Evolutionary conservation across 176 grass and related monocot species (phyloP), one percentile per base, ranked within the genome.

Genomic region (Dactylis glomerata): DNA sequence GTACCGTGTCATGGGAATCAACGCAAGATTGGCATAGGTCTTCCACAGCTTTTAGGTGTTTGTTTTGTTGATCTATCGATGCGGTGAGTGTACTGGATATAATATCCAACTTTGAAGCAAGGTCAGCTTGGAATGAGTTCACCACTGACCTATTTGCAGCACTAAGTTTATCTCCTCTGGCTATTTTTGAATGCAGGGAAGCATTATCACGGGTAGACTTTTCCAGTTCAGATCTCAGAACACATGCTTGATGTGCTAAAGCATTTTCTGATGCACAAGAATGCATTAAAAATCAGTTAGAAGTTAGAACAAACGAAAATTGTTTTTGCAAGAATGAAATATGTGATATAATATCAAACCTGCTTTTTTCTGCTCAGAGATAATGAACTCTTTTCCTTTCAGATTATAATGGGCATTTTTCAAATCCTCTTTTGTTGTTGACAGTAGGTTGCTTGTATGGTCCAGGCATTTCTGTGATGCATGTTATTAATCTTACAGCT

Each of bases 331-430:
- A 22, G 5, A 59, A 76, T 62, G 5, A 3, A 68, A 10, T 56
- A 40, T 56, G 45, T 3, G 9, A 69, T 46, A 37, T 38, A 22
- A 86, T 72, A 40, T 20, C 9, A 11, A 55, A 96, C 97, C 97
- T 81, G 97, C 92, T 99, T 96, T 99, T 76, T 80, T 94, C 92
- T 99, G 97, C 68, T 99, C 88, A 4, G 78, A 91, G 50, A 99
- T 99, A 71, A 99, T 91, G 31, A 89, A 99, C 42, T 99, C 93
- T 75, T 92, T 99, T 73, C 94, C 93, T 40, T 89, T 94, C 24
- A 99, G 78, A 89, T 81, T 83, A 85, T 99, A 99, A 17, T 94
- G 82, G 5, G 90, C 92, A 64, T 94, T 88, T 68, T 99, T 99
- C 37, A 99, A 30, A 63, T 99, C 97, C 77, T 99, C 93, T 82